Evolutionary conservation across 2,329 filamentous ascomycete species (phyloP).

Genomic region (Aspergillus phoenicis): DNA sequence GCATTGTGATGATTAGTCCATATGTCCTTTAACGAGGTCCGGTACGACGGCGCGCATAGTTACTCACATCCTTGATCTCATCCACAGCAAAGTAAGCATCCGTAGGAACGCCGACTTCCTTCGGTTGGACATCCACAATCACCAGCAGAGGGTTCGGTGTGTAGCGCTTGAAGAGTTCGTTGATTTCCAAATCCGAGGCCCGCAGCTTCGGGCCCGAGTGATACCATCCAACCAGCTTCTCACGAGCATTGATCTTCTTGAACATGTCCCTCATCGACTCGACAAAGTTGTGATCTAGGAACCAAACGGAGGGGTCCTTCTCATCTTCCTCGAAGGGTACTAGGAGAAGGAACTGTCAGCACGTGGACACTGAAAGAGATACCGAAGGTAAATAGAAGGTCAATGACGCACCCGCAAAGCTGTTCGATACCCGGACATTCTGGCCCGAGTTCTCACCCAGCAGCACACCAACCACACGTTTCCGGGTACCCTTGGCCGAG

Average conservation of each 20-base stretch:
- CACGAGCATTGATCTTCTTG: slow-evolving; percentile 98
- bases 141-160: slow-evolving; percentile 94
- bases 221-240: slow-evolving; percentile 99
- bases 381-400: slow-evolving; percentile 7
- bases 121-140: slow-evolving; percentile 97
- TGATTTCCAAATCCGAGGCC: slow-evolving; percentile 97
- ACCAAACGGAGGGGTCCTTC: slow-evolving; percentile 98
- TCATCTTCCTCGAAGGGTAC: slow-evolving; percentile 99
- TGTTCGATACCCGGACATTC: slow-evolving; percentile 96
- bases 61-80: slow-evolving; percentile 95
- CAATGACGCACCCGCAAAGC: slow-evolving; percentile 78
- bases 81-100: slow-evolving; percentile 99
- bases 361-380: neutral
- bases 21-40: neutral
- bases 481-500: slow-evolving; percentile 82
- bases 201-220: slow-evolving; percentile 96
- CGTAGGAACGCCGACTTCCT: slow-evolving; percentile 95
- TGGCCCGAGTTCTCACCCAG: slow-evolving; percentile 95
- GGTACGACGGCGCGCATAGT: neutral
- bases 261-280: slow-evolving; percentile 99
- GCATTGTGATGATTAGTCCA: neutral
- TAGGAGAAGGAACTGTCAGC: slow-evolving; percentile 41
- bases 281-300: slow-evolving; percentile 98
- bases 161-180: slow-evolving; percentile 99
- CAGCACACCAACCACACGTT: slow-evolving; percentile 89